Conservation (phyloP, 495 filamentous ascomycete species). For the Neurospora hispaniola region DNA sequence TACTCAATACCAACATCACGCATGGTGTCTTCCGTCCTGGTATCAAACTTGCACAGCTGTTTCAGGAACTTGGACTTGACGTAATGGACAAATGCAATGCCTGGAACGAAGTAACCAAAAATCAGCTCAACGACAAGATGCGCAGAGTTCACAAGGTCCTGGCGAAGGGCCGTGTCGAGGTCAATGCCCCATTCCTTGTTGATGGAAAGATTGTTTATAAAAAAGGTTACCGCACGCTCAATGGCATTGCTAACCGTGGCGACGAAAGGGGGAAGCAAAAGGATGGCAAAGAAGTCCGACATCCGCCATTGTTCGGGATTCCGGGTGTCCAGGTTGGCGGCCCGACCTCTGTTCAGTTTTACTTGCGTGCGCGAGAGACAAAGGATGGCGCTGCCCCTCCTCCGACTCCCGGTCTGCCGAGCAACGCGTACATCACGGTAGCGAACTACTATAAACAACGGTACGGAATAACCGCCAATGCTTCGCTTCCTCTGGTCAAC, state of each 20-base stretch:
- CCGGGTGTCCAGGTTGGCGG: neutral
- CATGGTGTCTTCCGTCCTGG: slow-evolving; percentile 35
- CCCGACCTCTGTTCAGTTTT: slow-evolving; percentile 13
- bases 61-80: slow-evolving; percentile 4
- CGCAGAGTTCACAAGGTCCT: slow-evolving; percentile 33
- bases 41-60: slow-evolving; percentile 14
- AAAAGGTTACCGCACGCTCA: slow-evolving; percentile 32
- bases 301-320: neutral
- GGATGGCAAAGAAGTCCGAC: neutral
- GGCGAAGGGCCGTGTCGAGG: slow-evolving; percentile 30
- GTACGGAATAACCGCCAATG: slow-evolving; percentile 17
- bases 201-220: neutral
- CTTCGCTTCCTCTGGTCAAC: slow-evolving; percentile 54
- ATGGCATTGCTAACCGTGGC: slow-evolving; percentile 28
- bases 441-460: slow-evolving; percentile 18
- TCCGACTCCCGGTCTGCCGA: slow-evolving; percentile 1
- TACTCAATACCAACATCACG: slow-evolving; percentile 50
- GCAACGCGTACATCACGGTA: slow-evolving; percentile 19
- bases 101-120: neutral
- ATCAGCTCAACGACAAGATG: neutral
- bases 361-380: slow-evolving; percentile 5
- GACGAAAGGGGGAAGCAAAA: slow-evolving; percentile 2
- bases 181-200: slow-evolving; percentile 22
- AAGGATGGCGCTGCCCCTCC: neutral
- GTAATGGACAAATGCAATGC: neutral